Base-by-base conservation (phyloP, 176 grass and related monocot species). In the Alloteropsis semialata region DNA sequence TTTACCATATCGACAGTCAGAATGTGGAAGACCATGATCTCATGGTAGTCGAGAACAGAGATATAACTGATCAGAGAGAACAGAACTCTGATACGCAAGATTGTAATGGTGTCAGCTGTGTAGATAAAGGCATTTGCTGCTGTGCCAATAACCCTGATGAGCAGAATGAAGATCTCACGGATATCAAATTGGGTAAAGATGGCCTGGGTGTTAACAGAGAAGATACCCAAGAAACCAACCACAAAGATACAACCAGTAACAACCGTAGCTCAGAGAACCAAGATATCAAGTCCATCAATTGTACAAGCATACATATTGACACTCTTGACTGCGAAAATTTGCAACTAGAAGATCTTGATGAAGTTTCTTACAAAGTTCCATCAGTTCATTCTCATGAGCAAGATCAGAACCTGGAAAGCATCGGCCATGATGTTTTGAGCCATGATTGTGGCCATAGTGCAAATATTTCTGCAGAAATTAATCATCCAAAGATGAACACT, bases 401-500 rank as follows among this genome's bases (percentile, higher is more conserved):
- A 62, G 61, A 87, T 74, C 46, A 70, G 27, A 69, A 65, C 69
- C 46, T 84, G 18, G 67, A 75, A 54, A 50, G 54, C 48, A 62
- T 39, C 39, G 34, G 78, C 37, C 74, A 53, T 18, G 50, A 46
- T 71, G n/a, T 62, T 79, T 58, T 64, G 21, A 79, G 66, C 2
- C 27, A 15, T 5, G 6, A 50, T 30, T 49, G 25, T 80, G 37
- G 44, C 32, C 37, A 59, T 27, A 18, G 16, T 79, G 28, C 50
- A 46, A 85, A 66, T 67, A 30, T 42, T 53, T 60, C 79, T 84
- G 64, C 80, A 50, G 69, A 59, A 29, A 76, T 65, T 36, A 76
- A 53, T 70, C 41, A 84, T 76, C 25, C 57, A 36, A 80, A 76
- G 45, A 77, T 66, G 55, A 79, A 64, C 45, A 22, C 28, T 53